Evolutionary conservation across 495 filamentous ascomycete genomes (phyloP), one percentile per base, ranked within the genome.

Genomic region (Neurospora hispaniola): DNA sequence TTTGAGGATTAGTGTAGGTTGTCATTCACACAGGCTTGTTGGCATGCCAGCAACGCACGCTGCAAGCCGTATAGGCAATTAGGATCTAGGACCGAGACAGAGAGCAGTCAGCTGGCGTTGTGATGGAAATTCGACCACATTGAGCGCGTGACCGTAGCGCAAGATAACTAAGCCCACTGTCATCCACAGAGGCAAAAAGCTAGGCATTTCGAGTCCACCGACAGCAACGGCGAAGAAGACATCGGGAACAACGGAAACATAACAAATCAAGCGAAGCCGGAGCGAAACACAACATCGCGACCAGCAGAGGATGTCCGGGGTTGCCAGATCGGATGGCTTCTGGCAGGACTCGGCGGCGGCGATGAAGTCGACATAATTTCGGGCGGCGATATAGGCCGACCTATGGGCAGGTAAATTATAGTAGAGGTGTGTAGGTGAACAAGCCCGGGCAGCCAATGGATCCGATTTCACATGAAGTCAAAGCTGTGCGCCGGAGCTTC

Each of bases 401-500:
- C 14, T 27, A 35, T 66, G 35, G 54, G 54, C 35, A 31, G 54
- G 54, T 66, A 31, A 38, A 62, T 35, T 62, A 62, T 62, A 35
- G 54, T 20, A 62, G 27, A 27, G 12, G 27, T 9, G 16, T 62
- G 54, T 62, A 31, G 20, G 11, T 31, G 11, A 59, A 59, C 48
- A 59, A 16, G 48, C 12, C 11, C 48, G 2, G 27, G 27, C 27
- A 59, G 48, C 48, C 23, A 59, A 59, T 59, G 48, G 48, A 16
- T 59, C 23, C 5, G 70, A 41, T 72, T n/a, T 42, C 70, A 43
- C 71, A 72, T 54, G n/a, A 46, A 62, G 42, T 48, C 40, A 42
- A 72, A 72, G 70, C 70, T 72, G 73, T 72, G 72, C 44, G 72
- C 72, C 43, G 18, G n/a, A 71, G 48, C 42, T 23, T 73, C 69